Evolutionary conservation across 805 yeast genomes (phyloP), one percentile per base, ranked within the genome.

Genomic region (Cyberlindnera subsufficiens): DNA sequence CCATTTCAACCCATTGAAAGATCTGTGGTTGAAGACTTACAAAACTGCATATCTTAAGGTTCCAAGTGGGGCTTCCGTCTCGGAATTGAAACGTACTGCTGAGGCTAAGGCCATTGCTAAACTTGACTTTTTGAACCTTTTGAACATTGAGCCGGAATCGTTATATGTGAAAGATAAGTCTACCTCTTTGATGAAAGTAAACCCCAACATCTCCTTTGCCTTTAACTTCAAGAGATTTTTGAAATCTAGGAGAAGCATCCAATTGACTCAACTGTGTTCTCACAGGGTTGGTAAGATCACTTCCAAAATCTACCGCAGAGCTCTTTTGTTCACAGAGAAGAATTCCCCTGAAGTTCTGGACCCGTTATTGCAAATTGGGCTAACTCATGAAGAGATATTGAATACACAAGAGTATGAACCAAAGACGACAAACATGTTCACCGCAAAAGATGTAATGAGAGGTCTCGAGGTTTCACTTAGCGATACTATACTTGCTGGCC

Each of bases 211-310:
- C 4, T 73, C 81, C 2, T 60, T 88, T 20, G 68, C 81, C 0
- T 68, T 88, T 55, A 82, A 80, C 54, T 67, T 85, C 40, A 74
- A 77, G 29, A 69, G 93, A 51, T 89, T 75, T 52, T 70, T 85
- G 40, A 82, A 87, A 55, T 64, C 74, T 30, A 70, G 81, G 54
- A 74, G 97, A 50, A 72, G 84, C 10, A 60, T 67, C 36, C 84
- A 84, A 51, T 68, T 93, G 14, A 76, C 69, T 1, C 75, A 76
- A 30, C 71, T 84, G 39, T 84, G 82, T 13, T 68, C 72, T 27
- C 81, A 83, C 37, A 72, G 87, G 42, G 63, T 89, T 29, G 98
- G 98, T 3, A 63, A 71, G 6, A 61, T 84, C 3, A 71, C 95
- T 0, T 71, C 93, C 0, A 62, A 69, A 35, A 71, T 93, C 10